Conservation (phyloP, 2,329 filamentous ascomycete genomes). For the Fonsecaea erecta region DNA sequence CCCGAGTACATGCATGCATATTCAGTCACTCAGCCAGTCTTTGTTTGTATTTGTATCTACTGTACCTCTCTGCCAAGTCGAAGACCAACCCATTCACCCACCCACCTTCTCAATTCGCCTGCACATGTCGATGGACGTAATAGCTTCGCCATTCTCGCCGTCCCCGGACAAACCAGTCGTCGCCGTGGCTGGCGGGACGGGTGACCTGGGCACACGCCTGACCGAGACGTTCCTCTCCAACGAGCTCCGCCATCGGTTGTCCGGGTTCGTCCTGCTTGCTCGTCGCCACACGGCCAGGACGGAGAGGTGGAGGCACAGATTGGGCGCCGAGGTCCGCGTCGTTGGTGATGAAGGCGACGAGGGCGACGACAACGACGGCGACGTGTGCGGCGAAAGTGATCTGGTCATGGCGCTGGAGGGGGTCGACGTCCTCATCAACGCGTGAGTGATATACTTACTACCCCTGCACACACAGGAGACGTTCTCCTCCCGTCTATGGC, state of each 20-base stretch:
- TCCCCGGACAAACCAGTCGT: conserved; percentile 23
- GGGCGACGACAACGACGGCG: not conserved
- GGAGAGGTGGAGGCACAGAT: conserved; percentile 1
- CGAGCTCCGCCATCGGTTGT: conserved; percentile 34
- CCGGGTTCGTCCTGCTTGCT: conserved; percentile 39
- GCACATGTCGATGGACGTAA: not conserved
- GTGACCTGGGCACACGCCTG: conserved; percentile 38
- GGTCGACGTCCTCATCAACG: conserved; percentile 44
- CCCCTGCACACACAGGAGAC: not conserved
- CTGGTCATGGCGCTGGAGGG: conserved; percentile 38
- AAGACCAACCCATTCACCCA: no score
- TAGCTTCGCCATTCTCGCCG: not conserved
- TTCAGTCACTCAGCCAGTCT: no score
- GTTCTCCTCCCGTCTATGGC: no score
- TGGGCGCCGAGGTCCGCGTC: conserved; percentile 24
- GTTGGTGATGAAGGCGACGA: conserved; percentile 15
- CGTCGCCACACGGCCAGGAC: conserved; percentile 21
- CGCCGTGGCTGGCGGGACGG: conserved; percentile 41
- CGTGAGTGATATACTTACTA: conserved; percentile 31
- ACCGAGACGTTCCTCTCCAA: conserved; percentile 37
- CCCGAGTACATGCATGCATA: no score
- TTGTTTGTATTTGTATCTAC: no score
- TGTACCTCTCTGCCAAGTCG: no score
- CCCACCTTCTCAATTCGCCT: no score
- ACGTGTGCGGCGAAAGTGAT: conserved; percentile 34